Evolutionary conservation across 352 stramenopile species (phyloP), one percentile per base, ranked within the genome.

Genomic region (Pythium coloratum): DNA sequence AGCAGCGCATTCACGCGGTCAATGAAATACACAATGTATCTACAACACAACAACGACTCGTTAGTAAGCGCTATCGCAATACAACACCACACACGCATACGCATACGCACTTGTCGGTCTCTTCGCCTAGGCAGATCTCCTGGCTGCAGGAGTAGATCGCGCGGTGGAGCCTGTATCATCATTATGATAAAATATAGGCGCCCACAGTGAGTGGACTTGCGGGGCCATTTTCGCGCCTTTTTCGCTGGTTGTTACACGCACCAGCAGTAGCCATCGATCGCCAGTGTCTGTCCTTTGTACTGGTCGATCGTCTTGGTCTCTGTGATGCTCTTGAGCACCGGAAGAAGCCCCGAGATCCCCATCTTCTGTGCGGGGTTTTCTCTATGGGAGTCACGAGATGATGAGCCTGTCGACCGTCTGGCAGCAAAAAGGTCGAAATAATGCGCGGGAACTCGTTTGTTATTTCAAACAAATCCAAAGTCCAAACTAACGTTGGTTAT

Each of bases 1-100:
- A 89, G 78, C 32, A 98, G 76, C 61, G 97, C 53, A 33, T 96
- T 86, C 47, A 98, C 78, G 56, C 90, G 89, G 59, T 91, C 70
- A 51, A 98, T 73, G 50, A 86, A 95, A 66, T 87, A 97, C 60
- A 90, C 78, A 13, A 98, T 76, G 63, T 97, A 95, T 33, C 81
- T 87, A 32, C 3, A 20, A 65, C 16, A 20, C 26, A 34, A 18
- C 38, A 44, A 56, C 24, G 34, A 47, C 33, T 14, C 12, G 30
- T 42, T 59, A n/a, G n/a, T 53, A 3, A 3, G 14, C 18, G 12
- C 18, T 7, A 46, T 2, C 53, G 30, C 8, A 20, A 8, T 14
- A 10, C 4, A 24, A 10, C 18, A 6, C 28, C 16, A 18, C 84
- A 92, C 13, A 71, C 78, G 68, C 88, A 91, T 30, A 61, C 78